Evolutionary conservation across 2,329 filamentous ascomycete genomes (phyloP).

Genomic region (Epichloe hybrida): DNA sequence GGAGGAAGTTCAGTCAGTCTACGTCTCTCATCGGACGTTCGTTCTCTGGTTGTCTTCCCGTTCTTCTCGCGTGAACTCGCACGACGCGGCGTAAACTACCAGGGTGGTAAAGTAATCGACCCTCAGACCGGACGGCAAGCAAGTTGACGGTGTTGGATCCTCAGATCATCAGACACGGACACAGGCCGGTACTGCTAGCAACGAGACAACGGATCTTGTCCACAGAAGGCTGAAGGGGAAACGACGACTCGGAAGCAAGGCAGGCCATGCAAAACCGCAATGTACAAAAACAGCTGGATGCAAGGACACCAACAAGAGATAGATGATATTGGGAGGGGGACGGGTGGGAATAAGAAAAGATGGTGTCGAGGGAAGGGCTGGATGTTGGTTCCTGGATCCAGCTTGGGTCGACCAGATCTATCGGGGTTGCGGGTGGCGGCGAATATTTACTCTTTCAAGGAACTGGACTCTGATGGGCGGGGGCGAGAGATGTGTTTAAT

Average conservation of each 20-base stretch:
- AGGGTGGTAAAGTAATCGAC: constrained; percentile 3
- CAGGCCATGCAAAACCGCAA: background rate
- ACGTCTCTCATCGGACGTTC: constrained; percentile 5
- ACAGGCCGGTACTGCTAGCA: background rate
- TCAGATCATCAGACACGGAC: background rate
- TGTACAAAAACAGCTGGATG: background rate
- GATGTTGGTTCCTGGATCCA: constrained; percentile 3
- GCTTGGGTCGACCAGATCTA: constrained; percentile 6
- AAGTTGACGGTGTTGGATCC: background rate
- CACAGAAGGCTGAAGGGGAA: background rate
- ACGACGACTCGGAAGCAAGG: background rate
- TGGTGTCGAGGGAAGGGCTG: background rate
- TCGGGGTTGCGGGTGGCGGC: constrained; percentile 5
- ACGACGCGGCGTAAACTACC: constrained; percentile 4
- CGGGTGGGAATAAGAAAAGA: background rate
- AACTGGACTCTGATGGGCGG: constrained; percentile 6
- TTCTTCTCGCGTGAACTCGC: constrained; percentile 3
- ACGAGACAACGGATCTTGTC: background rate
- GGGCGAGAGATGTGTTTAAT: constrained; percentile 9
- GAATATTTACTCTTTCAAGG: constrained; percentile 3
- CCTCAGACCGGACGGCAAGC: background rate
- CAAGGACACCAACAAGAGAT: background rate
- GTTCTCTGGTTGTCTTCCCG: constrained; percentile 1
- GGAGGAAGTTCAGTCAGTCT: background rate
- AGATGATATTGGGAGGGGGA: background rate